phyloP scores from a whole-genome alignment of 805 yeast genomes.

The Metahyphopichia silvanorum region DNA sequence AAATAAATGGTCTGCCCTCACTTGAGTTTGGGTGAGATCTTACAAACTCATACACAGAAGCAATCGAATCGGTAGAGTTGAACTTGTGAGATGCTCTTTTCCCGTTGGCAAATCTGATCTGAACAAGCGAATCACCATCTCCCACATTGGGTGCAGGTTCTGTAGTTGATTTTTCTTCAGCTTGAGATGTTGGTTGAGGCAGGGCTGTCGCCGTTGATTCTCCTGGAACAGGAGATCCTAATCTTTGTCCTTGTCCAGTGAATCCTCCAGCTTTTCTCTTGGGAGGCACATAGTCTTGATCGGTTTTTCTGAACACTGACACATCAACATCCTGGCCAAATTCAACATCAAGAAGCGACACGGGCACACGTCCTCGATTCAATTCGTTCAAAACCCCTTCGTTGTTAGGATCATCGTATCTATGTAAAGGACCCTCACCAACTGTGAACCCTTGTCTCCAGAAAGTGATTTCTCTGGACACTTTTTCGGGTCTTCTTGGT shows the following conservation, averaged over 20 bases:
- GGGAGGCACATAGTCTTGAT: conserved; percentile 78
- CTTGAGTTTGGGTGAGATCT: conserved; percentile 42
- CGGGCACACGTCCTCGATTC: conserved; percentile 88
- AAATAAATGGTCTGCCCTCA: conserved; percentile 51
- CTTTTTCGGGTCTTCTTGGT: conserved; percentile 41
- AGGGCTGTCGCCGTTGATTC: conserved; percentile 30
- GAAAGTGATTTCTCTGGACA: conserved; percentile 79
- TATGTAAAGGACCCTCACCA: conserved; percentile 81
- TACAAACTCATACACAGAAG: conserved; percentile 67
- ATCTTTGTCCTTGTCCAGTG: conserved; percentile 74
- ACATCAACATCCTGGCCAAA: conserved; percentile 94
- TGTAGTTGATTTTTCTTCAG: conserved; percentile 17
- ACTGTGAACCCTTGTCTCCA: conserved; percentile 97
- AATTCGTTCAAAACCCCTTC: conserved; percentile 73
- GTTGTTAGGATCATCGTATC: conserved; percentile 93
- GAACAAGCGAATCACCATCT: conserved; percentile 71
- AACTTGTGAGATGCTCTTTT: conserved; percentile 63
- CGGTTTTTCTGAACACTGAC: conserved; percentile 72
- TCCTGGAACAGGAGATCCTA: conserved; percentile 88
- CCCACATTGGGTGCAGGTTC: conserved; percentile 15
- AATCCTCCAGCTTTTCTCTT: conserved; percentile 63
- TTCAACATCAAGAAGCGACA: conserved; percentile 74
- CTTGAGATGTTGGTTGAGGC: conserved; percentile 11
- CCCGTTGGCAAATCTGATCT: conserved; percentile 83
- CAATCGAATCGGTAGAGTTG: conserved; percentile 61